These are phyloP conservation scores for Spergularia azorica DNA, from an alignment of 179 eudicot species.

Conservation along the genomic window DNA sequence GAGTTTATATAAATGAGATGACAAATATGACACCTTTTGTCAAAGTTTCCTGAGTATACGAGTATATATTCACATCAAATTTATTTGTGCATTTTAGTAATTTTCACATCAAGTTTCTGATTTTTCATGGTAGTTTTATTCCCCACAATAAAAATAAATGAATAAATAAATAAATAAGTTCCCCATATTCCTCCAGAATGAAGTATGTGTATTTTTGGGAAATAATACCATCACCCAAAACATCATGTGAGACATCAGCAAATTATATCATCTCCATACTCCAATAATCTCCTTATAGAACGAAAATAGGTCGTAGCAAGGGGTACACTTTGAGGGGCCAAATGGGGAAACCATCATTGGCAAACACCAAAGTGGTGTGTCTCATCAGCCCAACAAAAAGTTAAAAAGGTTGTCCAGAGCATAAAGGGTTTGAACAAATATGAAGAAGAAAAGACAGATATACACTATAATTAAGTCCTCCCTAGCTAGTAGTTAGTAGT, in stretches of 20 bases:
- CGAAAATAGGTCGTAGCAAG: neutral
- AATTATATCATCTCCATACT: slow-evolving; percentile 1
- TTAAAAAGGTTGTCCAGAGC: slow-evolving; percentile 1
- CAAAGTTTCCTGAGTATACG: no score
- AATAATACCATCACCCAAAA: neutral
- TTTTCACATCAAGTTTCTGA: no score
- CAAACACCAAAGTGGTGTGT: slow-evolving; percentile 12
- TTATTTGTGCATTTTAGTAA: no score
- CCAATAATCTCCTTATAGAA: neutral
- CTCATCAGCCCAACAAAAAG: slow-evolving; percentile 26
- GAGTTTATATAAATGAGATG: no score
- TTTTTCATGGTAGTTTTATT: no score
- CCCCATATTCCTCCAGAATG: no score
- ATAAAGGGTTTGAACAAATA: neutral
- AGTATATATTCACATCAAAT: no score
- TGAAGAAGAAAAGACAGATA: neutral
- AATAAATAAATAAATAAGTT: no score
- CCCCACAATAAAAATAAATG: no score
- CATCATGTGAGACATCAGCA: slow-evolving; percentile 21
- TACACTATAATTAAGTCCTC: neutral
- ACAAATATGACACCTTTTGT: no score
- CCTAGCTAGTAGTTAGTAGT: no score
- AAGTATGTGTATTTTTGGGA: no score
- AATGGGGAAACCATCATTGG: slow-evolving; percentile 9
- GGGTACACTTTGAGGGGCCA: slow-evolving; percentile 3